Evolutionary conservation across 768 basidiomycete genomes (phyloP), one percentile per base, ranked within the genome.

Genomic region (Leccinum truebloodii): DNA sequence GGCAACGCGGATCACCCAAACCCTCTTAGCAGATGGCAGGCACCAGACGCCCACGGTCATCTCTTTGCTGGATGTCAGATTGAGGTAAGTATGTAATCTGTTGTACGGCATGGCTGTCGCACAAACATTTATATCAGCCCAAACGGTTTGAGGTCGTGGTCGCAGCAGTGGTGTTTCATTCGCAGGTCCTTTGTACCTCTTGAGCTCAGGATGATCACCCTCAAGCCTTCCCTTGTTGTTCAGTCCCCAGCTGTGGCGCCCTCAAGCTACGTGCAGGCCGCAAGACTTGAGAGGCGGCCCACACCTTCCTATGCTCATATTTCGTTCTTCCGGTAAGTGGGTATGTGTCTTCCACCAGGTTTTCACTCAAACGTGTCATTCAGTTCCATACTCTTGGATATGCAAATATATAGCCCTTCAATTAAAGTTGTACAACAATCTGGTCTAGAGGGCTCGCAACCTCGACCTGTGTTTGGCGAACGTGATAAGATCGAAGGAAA

Each of bases 401-500:
- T 90, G 56, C 82, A 83, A 59, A 73, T 90, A 28, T 80, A 83
- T 58, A 88, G 87, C 58, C 80, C 85, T 6, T 85, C 81, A n/a
- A 73, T 87, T 12, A 85, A 83, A 67, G 70, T 80, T n/a, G 73
- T 78, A 9, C 72, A 71, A 16, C 66, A 68, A 20, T 52, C 62
- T 51, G 72, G 69, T 22, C 65, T 71, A 22, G 68, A 66, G 28
- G 60, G 28, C 41, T 63, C 67, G 16, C 70, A 68, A 12, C 63
- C 74, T 37, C 56, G 67, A 24, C 80, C 88, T 2, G 84, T 89
- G 4, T 90, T 87, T 63, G 80, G 81, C 35, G 81, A 85, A 55
- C 79, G 82, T 51, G 86, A 88, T 67, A 81, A 77, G 62, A 77
- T 90, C 16, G 77, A 79, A 62, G 89, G 89, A 35, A 83, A 79